Conservation (phyloP, 805 yeast species). For the Ogataea glucozyma region DNA sequence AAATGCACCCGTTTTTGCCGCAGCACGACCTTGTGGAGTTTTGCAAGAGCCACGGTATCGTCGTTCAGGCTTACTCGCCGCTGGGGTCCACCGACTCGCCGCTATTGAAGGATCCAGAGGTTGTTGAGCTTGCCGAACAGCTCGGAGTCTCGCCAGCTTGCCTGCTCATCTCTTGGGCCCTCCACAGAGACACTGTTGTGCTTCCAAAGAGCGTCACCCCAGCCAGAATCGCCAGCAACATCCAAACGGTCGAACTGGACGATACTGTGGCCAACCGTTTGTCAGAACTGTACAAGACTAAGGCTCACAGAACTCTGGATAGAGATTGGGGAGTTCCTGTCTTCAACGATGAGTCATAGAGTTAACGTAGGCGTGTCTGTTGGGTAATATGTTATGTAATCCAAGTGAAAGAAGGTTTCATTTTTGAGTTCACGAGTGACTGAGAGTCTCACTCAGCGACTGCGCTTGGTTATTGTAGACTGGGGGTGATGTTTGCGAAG, state of each 20-base stretch:
- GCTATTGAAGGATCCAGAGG: constrained; percentile 33
- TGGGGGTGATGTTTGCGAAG: too few species aligned
- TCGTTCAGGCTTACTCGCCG: constrained; percentile 44
- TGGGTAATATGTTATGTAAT: neutral
- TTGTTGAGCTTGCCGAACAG: constrained; percentile 50
- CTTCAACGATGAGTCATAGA: constrained; percentile 18
- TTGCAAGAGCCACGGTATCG: constrained; percentile 33
- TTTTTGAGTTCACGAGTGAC: too few species aligned
- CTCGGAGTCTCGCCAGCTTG: constrained; percentile 50
- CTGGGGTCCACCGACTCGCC: constrained; percentile 46
- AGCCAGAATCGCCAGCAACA: constrained; percentile 38
- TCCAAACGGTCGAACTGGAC: constrained; percentile 36
- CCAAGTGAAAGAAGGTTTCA: too few species aligned
- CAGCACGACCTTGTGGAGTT: constrained; percentile 36
- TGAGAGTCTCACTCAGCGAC: too few species aligned
- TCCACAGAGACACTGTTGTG: constrained; percentile 33
- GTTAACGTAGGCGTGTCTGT: neutral
- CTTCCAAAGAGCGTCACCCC: constrained; percentile 43
- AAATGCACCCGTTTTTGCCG: constrained; percentile 44
- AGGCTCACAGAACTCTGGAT: constrained; percentile 16
- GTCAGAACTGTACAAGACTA: constrained; percentile 15
- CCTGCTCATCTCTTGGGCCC: constrained; percentile 47
- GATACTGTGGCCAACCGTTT: constrained; percentile 34
- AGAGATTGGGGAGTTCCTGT: constrained; percentile 26
- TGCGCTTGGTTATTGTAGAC: too few species aligned